Evolutionary conservation across 441 rosid species (phyloP).

Genomic region (Adansonia madagascariensis): DNA sequence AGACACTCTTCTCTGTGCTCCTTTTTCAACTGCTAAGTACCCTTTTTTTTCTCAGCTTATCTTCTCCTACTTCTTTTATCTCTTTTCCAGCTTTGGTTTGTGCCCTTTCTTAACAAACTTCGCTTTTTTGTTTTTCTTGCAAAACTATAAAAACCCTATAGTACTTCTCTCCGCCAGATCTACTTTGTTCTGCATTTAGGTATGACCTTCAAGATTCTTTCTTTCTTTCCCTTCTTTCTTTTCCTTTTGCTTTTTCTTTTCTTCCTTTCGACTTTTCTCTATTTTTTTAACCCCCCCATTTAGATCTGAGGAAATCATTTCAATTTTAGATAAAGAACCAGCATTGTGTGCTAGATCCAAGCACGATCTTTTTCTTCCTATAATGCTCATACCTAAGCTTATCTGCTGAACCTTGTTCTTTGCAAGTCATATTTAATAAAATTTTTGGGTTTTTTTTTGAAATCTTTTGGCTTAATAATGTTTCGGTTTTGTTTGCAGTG

Average conservation of each 20-base stretch:
- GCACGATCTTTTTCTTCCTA: constrained; percentile 5
- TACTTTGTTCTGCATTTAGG: constrained; percentile 25
- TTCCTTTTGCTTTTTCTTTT: not conserved
- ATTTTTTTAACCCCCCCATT: not conserved
- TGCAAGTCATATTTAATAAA: constrained; percentile 15
- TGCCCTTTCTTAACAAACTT: not conserved
- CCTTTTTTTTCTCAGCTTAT: not conserved
- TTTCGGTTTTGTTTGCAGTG: constrained; percentile 12
- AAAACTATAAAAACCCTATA: constrained; percentile 24
- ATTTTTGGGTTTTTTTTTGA: not conserved
- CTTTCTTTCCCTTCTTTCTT: not conserved
- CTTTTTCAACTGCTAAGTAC: not conserved
- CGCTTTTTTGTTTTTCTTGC: not conserved
- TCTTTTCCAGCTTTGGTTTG: not conserved
- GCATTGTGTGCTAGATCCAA: constrained; percentile 44
- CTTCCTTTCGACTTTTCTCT: not conserved
- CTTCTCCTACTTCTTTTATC: not conserved
- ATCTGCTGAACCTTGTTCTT: not conserved
- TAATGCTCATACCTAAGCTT: not conserved
- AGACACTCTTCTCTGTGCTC: not conserved
- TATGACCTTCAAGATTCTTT: constrained; percentile 10
- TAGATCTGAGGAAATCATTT: constrained; percentile 33
- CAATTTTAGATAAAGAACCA: constrained; percentile 26
- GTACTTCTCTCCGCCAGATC: constrained; percentile 37
- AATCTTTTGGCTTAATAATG: not conserved